These are phyloP conservation scores for Phaeophleospora eucalypticola DNA, from an alignment of 2,329 filamentous ascomycete species.

Conservation along the genomic window DNA sequence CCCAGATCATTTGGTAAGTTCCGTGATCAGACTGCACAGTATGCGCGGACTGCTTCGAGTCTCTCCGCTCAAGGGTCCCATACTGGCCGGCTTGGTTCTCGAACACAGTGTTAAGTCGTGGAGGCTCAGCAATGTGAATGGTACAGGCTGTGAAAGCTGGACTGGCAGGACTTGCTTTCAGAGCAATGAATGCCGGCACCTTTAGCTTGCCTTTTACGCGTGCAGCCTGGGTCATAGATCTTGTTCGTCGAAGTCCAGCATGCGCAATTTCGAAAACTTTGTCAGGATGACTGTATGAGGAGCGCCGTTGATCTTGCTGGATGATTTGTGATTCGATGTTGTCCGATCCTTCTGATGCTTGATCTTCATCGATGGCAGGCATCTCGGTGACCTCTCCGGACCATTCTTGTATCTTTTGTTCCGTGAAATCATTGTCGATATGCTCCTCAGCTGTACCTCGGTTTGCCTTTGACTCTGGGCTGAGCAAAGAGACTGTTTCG, in stretches of 20 bases:
- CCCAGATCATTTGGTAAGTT: conserved; percentile 25
- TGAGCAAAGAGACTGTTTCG: neutral
- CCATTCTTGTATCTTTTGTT: conserved; percentile 1
- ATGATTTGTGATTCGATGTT: conserved; percentile 3
- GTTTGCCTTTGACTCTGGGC: neutral
- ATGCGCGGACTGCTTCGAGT: conserved; percentile 21
- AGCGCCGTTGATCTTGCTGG: conserved; percentile 3
- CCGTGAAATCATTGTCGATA: neutral
- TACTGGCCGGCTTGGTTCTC: conserved; percentile 11
- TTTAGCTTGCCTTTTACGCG: conserved; percentile 12
- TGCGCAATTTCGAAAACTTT: neutral
- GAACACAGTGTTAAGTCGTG: conserved; percentile 18
- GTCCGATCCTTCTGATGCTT: conserved; percentile 1
- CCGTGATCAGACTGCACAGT: conserved; percentile 22
- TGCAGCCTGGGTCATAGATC: conserved; percentile 15
- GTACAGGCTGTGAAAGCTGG: conserved; percentile 22
- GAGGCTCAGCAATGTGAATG: conserved; percentile 17
- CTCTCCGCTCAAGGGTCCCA: neutral
- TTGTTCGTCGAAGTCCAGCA: conserved; percentile 4
- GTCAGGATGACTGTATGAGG: conserved; percentile 8
- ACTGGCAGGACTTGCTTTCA: conserved; percentile 16
- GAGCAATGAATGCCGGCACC: conserved; percentile 9
- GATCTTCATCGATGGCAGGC: conserved; percentile 1
- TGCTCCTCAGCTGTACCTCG: neutral
- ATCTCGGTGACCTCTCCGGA: conserved; percentile 8